These are phyloP conservation scores for Aristolochia californica DNA, from an alignment of 164 flowering plant genomes.

Conservation along the genomic window DNA sequence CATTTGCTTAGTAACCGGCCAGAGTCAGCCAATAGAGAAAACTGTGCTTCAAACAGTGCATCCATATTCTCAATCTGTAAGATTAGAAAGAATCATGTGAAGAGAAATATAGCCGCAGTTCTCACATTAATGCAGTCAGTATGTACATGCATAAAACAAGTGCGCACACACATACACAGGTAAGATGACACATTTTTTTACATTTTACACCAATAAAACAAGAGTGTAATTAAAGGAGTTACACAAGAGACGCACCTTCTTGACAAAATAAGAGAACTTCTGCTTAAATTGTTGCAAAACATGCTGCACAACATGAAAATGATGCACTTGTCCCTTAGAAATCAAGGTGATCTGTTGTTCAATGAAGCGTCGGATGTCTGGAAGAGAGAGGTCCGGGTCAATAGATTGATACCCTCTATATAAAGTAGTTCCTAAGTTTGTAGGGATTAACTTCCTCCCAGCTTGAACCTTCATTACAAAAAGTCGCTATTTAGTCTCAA, in stretches of 20 bases:
- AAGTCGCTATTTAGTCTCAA: background rate
- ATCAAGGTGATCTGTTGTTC: conserved; percentile 93
- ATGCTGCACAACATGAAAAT: conserved; percentile 62
- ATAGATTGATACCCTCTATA: conserved; percentile 87
- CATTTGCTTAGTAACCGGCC: conserved; percentile 88
- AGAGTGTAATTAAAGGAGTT: no score
- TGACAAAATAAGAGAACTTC: conserved; percentile 69
- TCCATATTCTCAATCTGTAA: conserved; percentile 89
- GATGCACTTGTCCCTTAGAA: conserved; percentile 88
- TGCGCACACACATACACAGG: no score
- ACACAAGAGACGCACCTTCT: conserved; percentile 40
- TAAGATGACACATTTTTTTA: no score
- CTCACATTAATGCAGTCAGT: no score
- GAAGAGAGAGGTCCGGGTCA: conserved; percentile 94
- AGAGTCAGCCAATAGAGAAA: conserved; percentile 84
- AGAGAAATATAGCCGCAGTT: no score
- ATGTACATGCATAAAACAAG: no score
- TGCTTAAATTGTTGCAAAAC: conserved; percentile 67
- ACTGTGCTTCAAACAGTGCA: conserved; percentile 92
- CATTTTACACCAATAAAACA: no score
- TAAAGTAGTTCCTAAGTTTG: conserved; percentile 70
- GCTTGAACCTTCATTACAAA: conserved; percentile 63
- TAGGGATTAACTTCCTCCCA: conserved; percentile 86
- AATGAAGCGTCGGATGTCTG: conserved; percentile 92
- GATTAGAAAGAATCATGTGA: conserved; percentile 3